Conservation (phyloP, 2,329 filamentous ascomycete genomes). For the Fusarium temperatum region DNA sequence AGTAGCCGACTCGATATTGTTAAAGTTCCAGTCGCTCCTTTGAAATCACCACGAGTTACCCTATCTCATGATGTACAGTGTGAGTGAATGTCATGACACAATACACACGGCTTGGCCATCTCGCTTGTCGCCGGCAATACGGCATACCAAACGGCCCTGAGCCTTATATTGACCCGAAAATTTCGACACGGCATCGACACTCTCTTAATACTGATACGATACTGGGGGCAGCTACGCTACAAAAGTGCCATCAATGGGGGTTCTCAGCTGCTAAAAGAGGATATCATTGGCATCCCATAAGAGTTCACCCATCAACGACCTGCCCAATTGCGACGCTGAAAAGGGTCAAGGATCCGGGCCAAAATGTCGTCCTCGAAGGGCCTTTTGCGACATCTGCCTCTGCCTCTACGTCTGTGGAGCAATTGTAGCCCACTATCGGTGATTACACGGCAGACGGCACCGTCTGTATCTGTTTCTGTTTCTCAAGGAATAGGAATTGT, state of each 20-base stretch:
- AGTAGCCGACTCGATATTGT: not conserved
- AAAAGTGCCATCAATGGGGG: constrained; percentile 42
- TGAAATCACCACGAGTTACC: not conserved
- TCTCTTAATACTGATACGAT: constrained; percentile 6
- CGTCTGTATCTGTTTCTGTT: constrained; percentile 1
- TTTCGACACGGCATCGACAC: constrained; percentile 28
- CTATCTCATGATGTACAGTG: constrained; percentile 31
- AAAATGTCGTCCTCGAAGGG: constrained; percentile 41
- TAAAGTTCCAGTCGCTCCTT: not conserved
- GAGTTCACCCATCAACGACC: constrained; percentile 24
- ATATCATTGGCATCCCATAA: constrained; percentile 20
- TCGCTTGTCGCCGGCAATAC: constrained; percentile 41
- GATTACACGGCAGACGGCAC: constrained; percentile 27
- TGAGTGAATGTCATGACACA: constrained; percentile 14
- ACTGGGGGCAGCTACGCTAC: constrained; percentile 35
- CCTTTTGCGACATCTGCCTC: constrained; percentile 43
- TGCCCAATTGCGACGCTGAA: constrained; percentile 41
- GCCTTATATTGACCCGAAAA: constrained; percentile 30
- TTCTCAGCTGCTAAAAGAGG: constrained; percentile 25
- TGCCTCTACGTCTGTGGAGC: constrained; percentile 39
- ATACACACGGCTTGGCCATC: constrained; percentile 31
- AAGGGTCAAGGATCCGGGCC: constrained; percentile 27
- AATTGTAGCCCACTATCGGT: constrained; percentile 32
- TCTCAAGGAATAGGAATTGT: not conserved
- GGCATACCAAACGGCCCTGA: constrained; percentile 22